Percentiles rank a stretch among this genome's conserved stretches.
phyloP scores from a whole-genome alignment of 176 grass and related monocot genomes.

The Eragrostis curvula region DNA sequence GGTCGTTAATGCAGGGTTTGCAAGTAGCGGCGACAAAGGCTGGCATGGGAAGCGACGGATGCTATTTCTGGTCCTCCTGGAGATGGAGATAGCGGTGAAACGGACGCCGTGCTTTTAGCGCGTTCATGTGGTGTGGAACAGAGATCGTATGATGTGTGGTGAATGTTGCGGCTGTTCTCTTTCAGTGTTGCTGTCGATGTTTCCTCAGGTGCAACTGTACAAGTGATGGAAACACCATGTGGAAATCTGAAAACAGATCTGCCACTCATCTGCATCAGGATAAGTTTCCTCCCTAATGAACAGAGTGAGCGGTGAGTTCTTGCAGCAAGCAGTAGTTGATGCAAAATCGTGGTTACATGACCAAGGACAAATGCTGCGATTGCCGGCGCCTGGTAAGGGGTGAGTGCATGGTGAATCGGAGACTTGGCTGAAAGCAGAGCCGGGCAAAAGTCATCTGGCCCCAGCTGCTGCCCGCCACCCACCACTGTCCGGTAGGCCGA shows the following conservation, averaged over 20 bases:
- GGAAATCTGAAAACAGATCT: neutral
- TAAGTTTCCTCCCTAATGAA: neutral
- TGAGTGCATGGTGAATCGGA: neutral
- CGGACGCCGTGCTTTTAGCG: neutral
- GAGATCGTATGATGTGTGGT: neutral
- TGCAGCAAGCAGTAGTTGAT: neutral
- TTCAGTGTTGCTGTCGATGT: slow-evolving; percentile 25
- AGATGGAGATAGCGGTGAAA: neutral
- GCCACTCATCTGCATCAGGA: neutral
- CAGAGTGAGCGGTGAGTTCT: too few relatives aligned
- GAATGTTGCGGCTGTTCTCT: neutral
- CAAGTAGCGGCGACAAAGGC: slow-evolving; percentile 25
- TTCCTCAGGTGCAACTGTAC: neutral
- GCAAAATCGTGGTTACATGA: neutral
- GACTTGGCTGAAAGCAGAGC: neutral
- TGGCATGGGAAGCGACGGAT: slow-evolving; percentile 26
- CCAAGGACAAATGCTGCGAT: neutral
- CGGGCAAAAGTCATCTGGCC: slow-evolving; percentile 16
- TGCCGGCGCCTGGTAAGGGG: neutral
- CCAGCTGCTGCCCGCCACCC: neutral
- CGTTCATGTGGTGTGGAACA: too few relatives aligned
- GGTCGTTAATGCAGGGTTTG: slow-evolving; percentile 38
- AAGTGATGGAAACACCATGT: neutral
- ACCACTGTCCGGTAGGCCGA: slow-evolving; percentile 29
- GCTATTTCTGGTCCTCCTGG: slow-evolving; percentile 8